Base-by-base conservation (phyloP, 768 basidiomycete species). In the Crepidotus variabilis region DNA sequence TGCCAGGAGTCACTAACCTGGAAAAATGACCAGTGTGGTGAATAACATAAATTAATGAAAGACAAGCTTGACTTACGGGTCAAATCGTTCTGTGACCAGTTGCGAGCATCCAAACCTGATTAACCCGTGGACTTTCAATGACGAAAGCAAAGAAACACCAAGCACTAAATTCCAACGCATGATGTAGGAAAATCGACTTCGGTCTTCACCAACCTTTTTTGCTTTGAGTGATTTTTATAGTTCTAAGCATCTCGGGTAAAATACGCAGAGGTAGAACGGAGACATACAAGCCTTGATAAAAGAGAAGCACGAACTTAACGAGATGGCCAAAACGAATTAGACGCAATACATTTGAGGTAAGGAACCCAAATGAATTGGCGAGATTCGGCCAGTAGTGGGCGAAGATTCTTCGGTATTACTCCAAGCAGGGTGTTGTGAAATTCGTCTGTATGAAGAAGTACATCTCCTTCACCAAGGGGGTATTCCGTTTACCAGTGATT, bases 41-140 rank as follows among this genome's bases (percentile, higher is more conserved):
- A 36, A 36, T 43, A 21, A 18, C 16, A 14, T 6, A 3, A 3
- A 39, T 21, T 6, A 23, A 35, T 6, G 16, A 21, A 10, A 18
- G 1, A 22, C 23, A 9, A 22, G 11, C 7, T 3, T 7, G 14
- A 57, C 64, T 1, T n/a, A 65, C 64, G 61, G 64, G 35, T 65
- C 64, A 47, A 60, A 61, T 9, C 64, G 60, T 50, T 63, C 61
- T 18, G 57, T 51, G 2, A 65, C 60, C 20, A 65, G 60, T 52
- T 65, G 64, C 13, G 64, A 11, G 11, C 39, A 43, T 16, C 39
- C 5, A 20, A 43, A 43, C 8, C 35, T 8, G 16, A 36, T 36
- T 8, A 36, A 16, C 9, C 35, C 35, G 16, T 36, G 35, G 35
- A 36, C 35, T 16, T 36, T 16, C 35, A 36, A 36, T 16, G 35